Percentiles rank a stretch among this genome's conserved stretches.
Evolutionary conservation across 345 rosid genomes (phyloP).

Genomic region (Raphanus sativus): DNA sequence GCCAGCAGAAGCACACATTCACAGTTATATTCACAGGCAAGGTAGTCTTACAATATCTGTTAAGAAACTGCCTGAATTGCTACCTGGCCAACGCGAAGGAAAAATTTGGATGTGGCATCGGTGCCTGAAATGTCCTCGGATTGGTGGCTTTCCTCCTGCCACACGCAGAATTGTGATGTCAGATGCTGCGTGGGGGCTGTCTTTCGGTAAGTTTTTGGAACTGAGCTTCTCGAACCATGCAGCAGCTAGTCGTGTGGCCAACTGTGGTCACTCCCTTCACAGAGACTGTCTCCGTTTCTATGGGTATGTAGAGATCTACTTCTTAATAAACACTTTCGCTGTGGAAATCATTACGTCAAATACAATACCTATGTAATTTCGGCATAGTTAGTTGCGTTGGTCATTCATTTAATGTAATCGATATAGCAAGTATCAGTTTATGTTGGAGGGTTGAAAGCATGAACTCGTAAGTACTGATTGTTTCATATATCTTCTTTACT

Average conservation of each 20-base stretch:
- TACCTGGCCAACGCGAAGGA: slow-evolving; percentile 89
- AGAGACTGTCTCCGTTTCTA: slow-evolving; percentile 99
- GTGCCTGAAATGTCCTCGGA: slow-evolving; percentile 87
- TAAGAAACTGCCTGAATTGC: slow-evolving; percentile 62
- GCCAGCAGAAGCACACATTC: slow-evolving; percentile 98
- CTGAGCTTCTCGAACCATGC: slow-evolving; percentile 98
- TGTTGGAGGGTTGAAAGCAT: slow-evolving; percentile 23
- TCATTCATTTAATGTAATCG: not conserved
- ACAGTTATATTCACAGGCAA: slow-evolving; percentile 90
- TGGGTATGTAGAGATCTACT: slow-evolving; percentile 56
- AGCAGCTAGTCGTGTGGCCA: slow-evolving; percentile 98
- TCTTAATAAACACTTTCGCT: not conserved
- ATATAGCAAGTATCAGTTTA: slow-evolving; percentile 1
- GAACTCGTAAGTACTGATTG: slow-evolving; percentile 22
- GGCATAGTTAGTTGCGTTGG: not conserved
- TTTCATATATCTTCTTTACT: slow-evolving; percentile 29
- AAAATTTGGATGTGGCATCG: slow-evolving; percentile 99
- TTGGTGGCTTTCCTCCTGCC: slow-evolving; percentile 83
- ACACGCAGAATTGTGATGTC: slow-evolving; percentile 95
- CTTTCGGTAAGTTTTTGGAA: slow-evolving; percentile 96
- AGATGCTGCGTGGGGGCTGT: slow-evolving; percentile 97
- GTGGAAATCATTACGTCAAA: not conserved
- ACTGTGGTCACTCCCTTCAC: slow-evolving; percentile 97
- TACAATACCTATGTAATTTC: not conserved
- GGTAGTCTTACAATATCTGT: slow-evolving; percentile 97